Evolutionary conservation across 2,329 filamentous ascomycete species (phyloP), one percentile per base, ranked within the genome.

Genomic region (Aschersonia sp.): DNA sequence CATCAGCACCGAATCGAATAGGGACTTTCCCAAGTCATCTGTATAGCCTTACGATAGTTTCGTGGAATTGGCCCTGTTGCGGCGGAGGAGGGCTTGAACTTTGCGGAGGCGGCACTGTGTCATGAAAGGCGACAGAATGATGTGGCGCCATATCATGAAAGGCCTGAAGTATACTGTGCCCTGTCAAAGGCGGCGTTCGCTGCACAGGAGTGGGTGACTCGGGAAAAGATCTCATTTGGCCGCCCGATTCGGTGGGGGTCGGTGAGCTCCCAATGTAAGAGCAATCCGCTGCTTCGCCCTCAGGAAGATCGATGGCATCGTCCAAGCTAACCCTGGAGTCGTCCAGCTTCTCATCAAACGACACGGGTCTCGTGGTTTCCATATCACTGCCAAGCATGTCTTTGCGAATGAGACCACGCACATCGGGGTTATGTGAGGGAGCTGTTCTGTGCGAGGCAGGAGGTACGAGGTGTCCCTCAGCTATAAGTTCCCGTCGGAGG

Each of bases 381-480:
- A 52, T 50, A 46, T 64, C 57, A 5, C 55, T 55, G 4, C 54
- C 53, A 0, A 59, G 49, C 4, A 52, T 48, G 30, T 59, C 49
- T 5, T 51, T 44, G 12, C 65, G 61, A 46, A 66, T 53, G 31
- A 55, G 61, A 1, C 66, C 65, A 4, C 66, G 60, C 43, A 68
- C 52, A 7, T 51, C 49, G 1, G 54, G 54, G 46, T 62, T 58
- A 6, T 52, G 45, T 0, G 40, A 40, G 3, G 51, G 47, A 2
- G 51, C 53, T 0, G 56, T 50, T 48, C 61, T 65, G 30, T 57
- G 57, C 5, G 54, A 47, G 2, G 56, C 40, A 3, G 69, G 69
- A 1, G 69, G 68, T 1, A 72, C 63, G 5, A 68, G 47, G 45
- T 69, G 64, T n/a, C 69, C 69, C 50, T 69, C 62, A 5, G 60